Percentiles rank a stretch among this genome's conserved stretches.
Evolutionary conservation across 2,329 filamentous ascomycete genomes (phyloP).

Genomic region (Sclerotinia minor): DNA sequence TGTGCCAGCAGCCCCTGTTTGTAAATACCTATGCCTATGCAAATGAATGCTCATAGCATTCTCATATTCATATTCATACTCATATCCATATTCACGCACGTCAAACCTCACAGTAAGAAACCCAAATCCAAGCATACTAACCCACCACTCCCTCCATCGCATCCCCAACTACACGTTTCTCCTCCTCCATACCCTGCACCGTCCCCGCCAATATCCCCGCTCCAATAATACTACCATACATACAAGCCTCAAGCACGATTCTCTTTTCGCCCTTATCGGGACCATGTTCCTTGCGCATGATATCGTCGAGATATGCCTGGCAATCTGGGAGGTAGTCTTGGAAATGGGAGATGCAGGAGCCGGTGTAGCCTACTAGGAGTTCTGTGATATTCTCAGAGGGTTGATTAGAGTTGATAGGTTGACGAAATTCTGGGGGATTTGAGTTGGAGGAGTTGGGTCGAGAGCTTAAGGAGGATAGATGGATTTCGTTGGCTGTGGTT

Average conservation of each 20-base stretch:
- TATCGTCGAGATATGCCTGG: conserved; percentile 64
- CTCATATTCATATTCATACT: too few relatives aligned
- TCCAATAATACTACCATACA: conserved; percentile 62
- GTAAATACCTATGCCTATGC: background rate
- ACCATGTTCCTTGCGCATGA: conserved; percentile 48
- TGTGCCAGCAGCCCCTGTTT: background rate
- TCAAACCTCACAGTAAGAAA: background rate
- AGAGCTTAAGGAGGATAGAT: conserved; percentile 27
- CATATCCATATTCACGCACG: too few relatives aligned
- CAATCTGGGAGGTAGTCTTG: conserved; percentile 71
- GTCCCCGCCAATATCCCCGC: conserved; percentile 58
- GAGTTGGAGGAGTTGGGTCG: conserved; percentile 25
- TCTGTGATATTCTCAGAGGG: conserved; percentile 46
- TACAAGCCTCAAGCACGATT: conserved; percentile 56
- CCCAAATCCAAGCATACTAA: background rate
- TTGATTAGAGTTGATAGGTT: background rate
- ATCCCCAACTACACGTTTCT: background rate
- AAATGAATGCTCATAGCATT: too few relatives aligned
- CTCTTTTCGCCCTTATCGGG: conserved; percentile 41
- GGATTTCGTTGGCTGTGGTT: conserved; percentile 67
- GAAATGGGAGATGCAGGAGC: conserved; percentile 78
- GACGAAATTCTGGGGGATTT: background rate
- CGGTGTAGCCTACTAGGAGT: conserved; percentile 76
- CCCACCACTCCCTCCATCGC: background rate
- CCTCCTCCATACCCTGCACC: conserved; percentile 23